These are phyloP conservation scores for Hypoxylon lenormandii DNA, from an alignment of 495 filamentous ascomycete species.

Conservation along the genomic window DNA sequence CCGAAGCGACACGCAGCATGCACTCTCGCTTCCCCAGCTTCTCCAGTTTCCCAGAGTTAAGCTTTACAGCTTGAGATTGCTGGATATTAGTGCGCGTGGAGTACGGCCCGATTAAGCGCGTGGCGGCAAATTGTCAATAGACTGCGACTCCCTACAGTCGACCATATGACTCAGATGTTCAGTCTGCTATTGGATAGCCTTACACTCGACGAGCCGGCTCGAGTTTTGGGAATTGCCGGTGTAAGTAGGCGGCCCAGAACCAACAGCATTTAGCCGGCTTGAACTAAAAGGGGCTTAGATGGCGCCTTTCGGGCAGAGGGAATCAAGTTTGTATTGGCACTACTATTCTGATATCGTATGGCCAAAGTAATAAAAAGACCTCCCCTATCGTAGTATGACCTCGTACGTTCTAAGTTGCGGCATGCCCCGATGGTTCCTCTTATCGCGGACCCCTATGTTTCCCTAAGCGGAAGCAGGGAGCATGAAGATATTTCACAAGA, in stretches of 20 bases:
- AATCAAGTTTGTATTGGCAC: not conserved
- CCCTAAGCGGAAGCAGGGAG: not conserved
- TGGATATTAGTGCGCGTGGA: conserved; percentile 12
- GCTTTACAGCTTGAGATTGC: not conserved
- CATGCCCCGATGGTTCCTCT: not conserved
- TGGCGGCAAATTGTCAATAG: conserved; percentile 12
- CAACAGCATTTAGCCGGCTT: conserved; percentile 31
- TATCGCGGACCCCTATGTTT: not conserved
- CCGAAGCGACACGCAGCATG: conserved; percentile 16
- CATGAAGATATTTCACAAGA: no score
- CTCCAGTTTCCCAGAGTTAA: conserved; percentile 6
- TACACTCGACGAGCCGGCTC: conserved; percentile 13
- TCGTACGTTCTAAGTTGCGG: conserved; percentile 9
- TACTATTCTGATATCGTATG: conserved; percentile 8
- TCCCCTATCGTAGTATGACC: conserved; percentile 11
- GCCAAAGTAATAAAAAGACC: not conserved
- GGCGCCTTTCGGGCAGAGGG: conserved; percentile 17
- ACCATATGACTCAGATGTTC: conserved; percentile 9
- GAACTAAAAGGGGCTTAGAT: not conserved
- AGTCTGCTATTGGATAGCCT: conserved; percentile 29
- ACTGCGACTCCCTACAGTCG: conserved; percentile 17
- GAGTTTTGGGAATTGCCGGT: conserved; percentile 2
- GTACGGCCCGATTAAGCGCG: conserved; percentile 40
- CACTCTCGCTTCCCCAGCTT: conserved; percentile 18
- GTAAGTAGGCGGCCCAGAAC: conserved; percentile 7